Conservation (phyloP, 306 rosid species). For the Corylus avellana region DNA sequence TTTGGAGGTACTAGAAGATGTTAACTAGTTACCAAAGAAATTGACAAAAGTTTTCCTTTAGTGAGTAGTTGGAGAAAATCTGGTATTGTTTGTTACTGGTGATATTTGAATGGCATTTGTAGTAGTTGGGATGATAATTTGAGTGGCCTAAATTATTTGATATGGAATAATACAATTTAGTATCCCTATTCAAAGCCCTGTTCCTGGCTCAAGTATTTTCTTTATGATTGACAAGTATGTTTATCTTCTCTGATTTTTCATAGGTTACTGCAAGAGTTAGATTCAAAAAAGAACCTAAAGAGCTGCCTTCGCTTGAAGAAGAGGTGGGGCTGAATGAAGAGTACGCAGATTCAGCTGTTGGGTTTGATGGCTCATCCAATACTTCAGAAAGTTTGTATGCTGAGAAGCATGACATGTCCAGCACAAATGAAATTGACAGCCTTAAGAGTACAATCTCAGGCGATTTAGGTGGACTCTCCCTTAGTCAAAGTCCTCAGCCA, state of each 20-base stretch:
- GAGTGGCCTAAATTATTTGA: neutral
- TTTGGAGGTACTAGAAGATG: neutral
- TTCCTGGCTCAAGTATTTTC: slow-evolving; percentile 11
- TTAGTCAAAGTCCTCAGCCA: slow-evolving; percentile 61
- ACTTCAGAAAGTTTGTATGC: slow-evolving; percentile 84
- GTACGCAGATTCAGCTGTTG: slow-evolving; percentile 72
- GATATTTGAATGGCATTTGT: neutral
- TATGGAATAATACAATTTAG: neutral
- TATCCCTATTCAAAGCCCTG: neutral
- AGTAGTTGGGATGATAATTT: neutral
- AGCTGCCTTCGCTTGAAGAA: slow-evolving; percentile 59
- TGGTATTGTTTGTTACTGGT: neutral
- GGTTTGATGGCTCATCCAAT: slow-evolving; percentile 85
- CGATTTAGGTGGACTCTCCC: slow-evolving; percentile 63
- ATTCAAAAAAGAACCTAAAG: slow-evolving; percentile 62
- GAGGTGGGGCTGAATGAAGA: slow-evolving; percentile 69
- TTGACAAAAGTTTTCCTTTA: neutral
- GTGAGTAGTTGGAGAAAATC: neutral
- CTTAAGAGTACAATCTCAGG: slow-evolving; percentile 70
- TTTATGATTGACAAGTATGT: slow-evolving; percentile 14
- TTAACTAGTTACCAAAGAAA: neutral
- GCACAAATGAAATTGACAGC: slow-evolving; percentile 72
- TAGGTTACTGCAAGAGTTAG: slow-evolving; percentile 70
- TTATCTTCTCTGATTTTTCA: slow-evolving; percentile 27
- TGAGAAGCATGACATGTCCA: slow-evolving; percentile 79